Conservation (phyloP, 148 eudicot genomes). For the Rheum nobile region DNA sequence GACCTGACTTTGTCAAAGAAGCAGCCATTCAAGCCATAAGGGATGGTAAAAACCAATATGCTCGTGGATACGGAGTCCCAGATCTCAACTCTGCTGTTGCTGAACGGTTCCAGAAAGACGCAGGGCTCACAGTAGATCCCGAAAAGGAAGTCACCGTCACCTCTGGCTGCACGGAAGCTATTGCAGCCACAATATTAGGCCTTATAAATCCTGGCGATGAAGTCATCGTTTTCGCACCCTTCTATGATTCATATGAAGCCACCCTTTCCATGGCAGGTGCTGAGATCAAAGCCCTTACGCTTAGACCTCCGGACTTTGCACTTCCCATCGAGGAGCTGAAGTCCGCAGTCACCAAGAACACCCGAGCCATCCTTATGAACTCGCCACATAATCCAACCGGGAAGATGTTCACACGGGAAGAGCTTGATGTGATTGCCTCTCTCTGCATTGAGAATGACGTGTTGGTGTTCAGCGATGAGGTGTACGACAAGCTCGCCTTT, state of each 20-base stretch:
- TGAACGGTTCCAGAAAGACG: constrained; percentile 71
- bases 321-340: constrained; percentile 77
- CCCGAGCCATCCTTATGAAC: constrained; percentile 84
- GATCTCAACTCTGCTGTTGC: constrained; percentile 85
- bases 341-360: constrained; percentile 48
- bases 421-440: constrained; percentile 68
- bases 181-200: constrained; percentile 90
- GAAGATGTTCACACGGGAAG: constrained; percentile 81
- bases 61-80: constrained; percentile 89
- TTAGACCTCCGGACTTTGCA: constrained; percentile 70
- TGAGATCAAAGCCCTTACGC: constrained; percentile 54
- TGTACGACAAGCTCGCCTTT: constrained; percentile 85
- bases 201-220: constrained; percentile 92
- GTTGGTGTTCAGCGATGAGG: constrained; percentile 86
- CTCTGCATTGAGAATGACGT: constrained; percentile 80
- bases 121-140: constrained; percentile 71
- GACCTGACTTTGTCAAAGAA: constrained; percentile 93
- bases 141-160: constrained; percentile 97
- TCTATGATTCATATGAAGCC: constrained; percentile 93
- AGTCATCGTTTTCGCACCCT: constrained; percentile 90
- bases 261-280: constrained; percentile 99
- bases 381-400: constrained; percentile 98
- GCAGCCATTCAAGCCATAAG: constrained; percentile 87
- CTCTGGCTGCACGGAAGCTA: constrained; percentile 99
- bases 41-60: constrained; percentile 89